Conservation (phyloP, 148 eudicot species). For the Rhododendron henanense region DNA sequence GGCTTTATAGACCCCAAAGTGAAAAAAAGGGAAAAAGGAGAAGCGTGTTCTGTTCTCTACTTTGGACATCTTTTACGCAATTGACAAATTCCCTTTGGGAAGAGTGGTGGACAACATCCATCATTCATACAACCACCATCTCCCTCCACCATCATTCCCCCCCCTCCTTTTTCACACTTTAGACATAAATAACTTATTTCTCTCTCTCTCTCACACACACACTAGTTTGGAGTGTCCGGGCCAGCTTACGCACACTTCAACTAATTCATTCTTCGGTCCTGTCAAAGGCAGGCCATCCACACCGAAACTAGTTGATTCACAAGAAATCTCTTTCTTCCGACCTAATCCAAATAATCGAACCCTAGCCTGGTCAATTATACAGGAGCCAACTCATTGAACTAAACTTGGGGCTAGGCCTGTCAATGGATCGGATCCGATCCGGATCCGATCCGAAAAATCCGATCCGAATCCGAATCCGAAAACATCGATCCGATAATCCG, state of each 20-base stretch:
- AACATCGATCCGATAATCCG: no score
- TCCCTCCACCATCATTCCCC: neutral
- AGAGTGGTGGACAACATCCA: slow-evolving; percentile 33
- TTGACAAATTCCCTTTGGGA: neutral
- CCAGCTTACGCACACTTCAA: neutral
- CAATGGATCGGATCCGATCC: no score
- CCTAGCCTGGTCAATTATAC: no score
- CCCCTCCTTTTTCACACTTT: neutral
- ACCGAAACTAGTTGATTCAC: neutral
- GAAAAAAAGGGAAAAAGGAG: no score
- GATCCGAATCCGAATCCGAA: no score
- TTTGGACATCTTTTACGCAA: slow-evolving; percentile 5
- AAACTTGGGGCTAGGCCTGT: neutral
- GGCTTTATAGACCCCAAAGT: neutral
- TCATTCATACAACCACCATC: slow-evolving; percentile 26
- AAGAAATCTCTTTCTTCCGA: no score
- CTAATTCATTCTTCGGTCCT: no score
- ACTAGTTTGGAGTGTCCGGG: no score
- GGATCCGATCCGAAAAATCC: no score
- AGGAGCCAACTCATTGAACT: neutral
- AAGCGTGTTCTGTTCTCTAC: neutral
- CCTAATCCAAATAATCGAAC: no score
- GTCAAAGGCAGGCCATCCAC: no score
- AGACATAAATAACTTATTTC: no score
- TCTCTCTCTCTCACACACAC: neutral